A percentile compares a stretch with the other conserved stretches of the same genome.
These are phyloP conservation scores for Juncus effusus DNA, from an alignment of 176 grass and related monocot genomes.

Conservation along the genomic window DNA sequence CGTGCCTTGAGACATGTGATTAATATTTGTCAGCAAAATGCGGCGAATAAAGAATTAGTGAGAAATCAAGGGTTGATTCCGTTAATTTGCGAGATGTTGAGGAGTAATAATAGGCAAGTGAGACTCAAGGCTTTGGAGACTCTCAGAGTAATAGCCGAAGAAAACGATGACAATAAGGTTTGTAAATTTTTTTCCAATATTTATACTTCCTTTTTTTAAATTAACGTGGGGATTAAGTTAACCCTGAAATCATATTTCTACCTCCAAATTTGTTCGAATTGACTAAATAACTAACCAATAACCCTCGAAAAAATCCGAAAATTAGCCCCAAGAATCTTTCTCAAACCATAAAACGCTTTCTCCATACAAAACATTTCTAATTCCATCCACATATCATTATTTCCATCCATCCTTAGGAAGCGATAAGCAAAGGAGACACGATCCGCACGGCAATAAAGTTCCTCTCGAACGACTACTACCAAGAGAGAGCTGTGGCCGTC, in stretches of 20 bases:
- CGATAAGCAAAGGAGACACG: conserved; percentile 54
- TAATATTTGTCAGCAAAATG: conserved; percentile 38
- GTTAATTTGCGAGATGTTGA: conserved; percentile 36
- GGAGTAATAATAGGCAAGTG: conserved; percentile 36
- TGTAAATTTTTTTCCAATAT: background rate
- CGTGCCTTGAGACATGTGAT: conserved; percentile 30
- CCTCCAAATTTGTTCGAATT: too few species aligned
- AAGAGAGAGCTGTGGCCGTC: conserved; percentile 66
- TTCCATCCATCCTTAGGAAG: conserved; percentile 26
- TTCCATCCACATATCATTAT: too few species aligned
- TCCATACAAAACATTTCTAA: too few species aligned
- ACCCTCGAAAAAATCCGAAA: too few species aligned
- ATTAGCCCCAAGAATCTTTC: too few species aligned
- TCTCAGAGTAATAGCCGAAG: conserved; percentile 36
- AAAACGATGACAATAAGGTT: conserved; percentile 50
- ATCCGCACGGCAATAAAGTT: conserved; percentile 77
- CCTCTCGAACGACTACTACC: conserved; percentile 50
- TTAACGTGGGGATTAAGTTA: background rate
- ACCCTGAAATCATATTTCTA: too few species aligned
- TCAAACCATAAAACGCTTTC: too few species aligned
- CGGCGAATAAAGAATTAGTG: conserved; percentile 30
- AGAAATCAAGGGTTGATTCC: conserved; percentile 33
- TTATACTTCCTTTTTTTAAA: background rate
- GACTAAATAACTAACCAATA: too few species aligned
- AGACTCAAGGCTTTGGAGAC: conserved; percentile 36